Base-by-base conservation (phyloP, 495 filamentous ascomycete genomes). In the Penicillium desertorum region DNA sequence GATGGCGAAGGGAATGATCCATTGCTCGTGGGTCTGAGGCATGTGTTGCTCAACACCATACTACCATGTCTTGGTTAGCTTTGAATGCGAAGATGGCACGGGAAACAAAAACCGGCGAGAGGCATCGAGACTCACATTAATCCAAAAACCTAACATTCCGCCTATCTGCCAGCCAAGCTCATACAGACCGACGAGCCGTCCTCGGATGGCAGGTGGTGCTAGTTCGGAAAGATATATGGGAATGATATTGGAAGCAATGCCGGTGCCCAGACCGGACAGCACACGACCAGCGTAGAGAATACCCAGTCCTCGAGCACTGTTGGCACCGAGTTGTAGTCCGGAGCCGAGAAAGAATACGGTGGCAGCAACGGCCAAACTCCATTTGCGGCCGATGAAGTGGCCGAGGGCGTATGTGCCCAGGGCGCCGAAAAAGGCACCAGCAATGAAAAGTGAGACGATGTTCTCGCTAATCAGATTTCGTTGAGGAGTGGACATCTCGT, bases 171-270 rank as follows among this genome's bases (percentile, higher is more conserved):
- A 89, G 11, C 86, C 84, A 39, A 89, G 71, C 68, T 90, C 86
- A 63, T 87, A 91, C 25, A 91, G 76, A 61, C 86, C 85, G 49
- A 93, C 88, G 22, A 94, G 80, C 17, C 89, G 81, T 32, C 90
- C 90, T 55, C 90, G 84, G 62, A 89, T 90, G 56, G 89, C 86
- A 58, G 88, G 88, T 17, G 87, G 89, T 5, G 89, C 82, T 53
- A 92, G 81, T 68, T 94, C 90, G 36, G 89, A 82, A 54, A 89
- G 85, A 63, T 93, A 93, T 22, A 92, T 85, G 5, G 90, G 90
- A 32, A 89, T 87, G 47, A 90, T 76, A 16, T 88, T 81, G 4
- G 88, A 90, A 12, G 83, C 84, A 51, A 91, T 88, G 58, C 90
- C 90, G 56, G 91, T 84, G 54, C 85, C 87, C 44, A 94, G 59